A percentile compares a stretch with the other conserved stretches of the same genome.
Conservation (phyloP, 495 filamentous ascomycete genomes). For the Talaromyces wortmannii region DNA sequence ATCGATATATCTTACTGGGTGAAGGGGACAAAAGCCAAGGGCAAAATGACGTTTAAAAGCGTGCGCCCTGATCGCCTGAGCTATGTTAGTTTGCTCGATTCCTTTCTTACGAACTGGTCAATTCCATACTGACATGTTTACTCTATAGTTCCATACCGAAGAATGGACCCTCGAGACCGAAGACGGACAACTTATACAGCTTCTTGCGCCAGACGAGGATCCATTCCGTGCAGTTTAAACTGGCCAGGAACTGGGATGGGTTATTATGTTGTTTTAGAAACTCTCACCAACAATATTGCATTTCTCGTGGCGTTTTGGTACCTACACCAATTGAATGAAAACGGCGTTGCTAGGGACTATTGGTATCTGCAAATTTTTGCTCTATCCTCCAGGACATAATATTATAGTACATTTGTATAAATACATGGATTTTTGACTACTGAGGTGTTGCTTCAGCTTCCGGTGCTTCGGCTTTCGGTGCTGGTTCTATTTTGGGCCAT, state of each 20-base stretch:
- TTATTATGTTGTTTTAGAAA: neutral
- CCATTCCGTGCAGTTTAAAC: conserved; percentile 33
- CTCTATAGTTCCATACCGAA: conserved; percentile 57
- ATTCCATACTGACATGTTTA: neutral
- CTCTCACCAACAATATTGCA: neutral
- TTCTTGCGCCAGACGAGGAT: conserved; percentile 56
- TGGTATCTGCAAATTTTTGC: neutral
- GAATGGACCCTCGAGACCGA: conserved; percentile 69
- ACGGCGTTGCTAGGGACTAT: neutral
- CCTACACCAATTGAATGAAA: neutral
- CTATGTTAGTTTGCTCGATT: conserved; percentile 44
- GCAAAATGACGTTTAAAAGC: conserved; percentile 76
- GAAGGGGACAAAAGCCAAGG: conserved; percentile 67
- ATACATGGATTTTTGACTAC: conserved; percentile 6
- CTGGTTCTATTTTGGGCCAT: conserved; percentile 46
- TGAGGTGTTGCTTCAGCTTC: conserved; percentile 31
- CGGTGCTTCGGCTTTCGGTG: conserved; percentile 20
- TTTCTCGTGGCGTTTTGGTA: neutral
- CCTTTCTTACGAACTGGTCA: neutral
- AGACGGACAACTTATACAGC: conserved; percentile 57
- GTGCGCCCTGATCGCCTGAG: conserved; percentile 65
- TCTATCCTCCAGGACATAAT: neutral
- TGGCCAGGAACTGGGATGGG: neutral
- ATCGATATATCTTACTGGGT: conserved; percentile 87
- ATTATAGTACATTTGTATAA: conserved; percentile 34